Evolutionary conservation across 345 rosid species (phyloP).

Genomic region (Schrenkiella parvula): DNA sequence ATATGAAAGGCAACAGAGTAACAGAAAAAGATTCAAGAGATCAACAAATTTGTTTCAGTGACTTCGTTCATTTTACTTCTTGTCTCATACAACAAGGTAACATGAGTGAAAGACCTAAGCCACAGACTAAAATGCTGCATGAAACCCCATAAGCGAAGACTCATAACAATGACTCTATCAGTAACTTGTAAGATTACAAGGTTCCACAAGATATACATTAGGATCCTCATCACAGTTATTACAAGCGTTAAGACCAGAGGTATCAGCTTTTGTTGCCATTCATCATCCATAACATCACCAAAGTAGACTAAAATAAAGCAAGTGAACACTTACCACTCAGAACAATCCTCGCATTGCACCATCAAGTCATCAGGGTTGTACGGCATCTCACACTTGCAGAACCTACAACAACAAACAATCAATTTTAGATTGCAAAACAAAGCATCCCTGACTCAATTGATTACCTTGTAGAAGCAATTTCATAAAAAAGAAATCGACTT

Average conservation of each 20-base stretch:
- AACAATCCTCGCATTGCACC: constrained; percentile 96
- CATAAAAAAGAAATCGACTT: neutral
- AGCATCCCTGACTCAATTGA: neutral
- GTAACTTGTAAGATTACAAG: neutral
- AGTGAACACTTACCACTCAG: constrained; percentile 64
- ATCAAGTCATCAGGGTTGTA: constrained; percentile 95
- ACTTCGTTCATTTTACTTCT: neutral
- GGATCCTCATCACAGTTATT: neutral
- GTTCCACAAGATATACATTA: neutral
- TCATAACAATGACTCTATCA: neutral
- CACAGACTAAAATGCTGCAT: neutral
- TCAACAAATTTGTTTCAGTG: neutral
- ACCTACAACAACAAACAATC: constrained; percentile 41
- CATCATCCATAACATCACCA: neutral
- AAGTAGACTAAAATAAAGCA: too few species aligned
- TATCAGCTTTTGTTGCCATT: neutral
- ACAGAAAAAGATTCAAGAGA: neutral
- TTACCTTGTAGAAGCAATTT: too few species aligned
- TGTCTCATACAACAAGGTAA: neutral
- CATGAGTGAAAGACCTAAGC: neutral
- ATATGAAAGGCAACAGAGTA: neutral
- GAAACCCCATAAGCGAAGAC: neutral
- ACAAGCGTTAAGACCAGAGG: neutral
- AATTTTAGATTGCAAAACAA: neutral
- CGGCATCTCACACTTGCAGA: constrained; percentile 99